These are phyloP conservation scores for Pholiota conissans DNA, from an alignment of 768 basidiomycete genomes.

Conservation along the genomic window DNA sequence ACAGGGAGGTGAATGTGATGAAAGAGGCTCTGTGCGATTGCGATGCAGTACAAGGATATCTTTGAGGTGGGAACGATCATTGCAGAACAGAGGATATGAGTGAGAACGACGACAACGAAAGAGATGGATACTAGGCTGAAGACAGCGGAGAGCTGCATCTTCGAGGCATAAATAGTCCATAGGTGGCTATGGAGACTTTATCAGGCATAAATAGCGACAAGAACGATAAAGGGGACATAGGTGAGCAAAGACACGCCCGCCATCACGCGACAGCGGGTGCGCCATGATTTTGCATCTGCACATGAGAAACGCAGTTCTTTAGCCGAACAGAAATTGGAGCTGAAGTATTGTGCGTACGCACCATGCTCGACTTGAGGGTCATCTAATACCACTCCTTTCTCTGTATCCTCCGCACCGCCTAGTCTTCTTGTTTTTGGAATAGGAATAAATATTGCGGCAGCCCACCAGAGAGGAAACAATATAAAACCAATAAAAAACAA, in stretches of 20 bases:
- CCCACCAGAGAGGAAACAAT: conserved; percentile 69
- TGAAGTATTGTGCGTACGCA: too few species aligned
- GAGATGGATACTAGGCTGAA: not conserved
- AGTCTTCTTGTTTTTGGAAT: conserved; percentile 65
- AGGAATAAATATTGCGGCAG: conserved; percentile 41
- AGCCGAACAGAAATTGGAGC: too few species aligned
- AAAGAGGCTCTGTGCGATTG: not conserved
- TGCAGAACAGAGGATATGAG: not conserved
- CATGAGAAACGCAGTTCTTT: not conserved
- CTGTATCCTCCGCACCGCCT: conserved; percentile 46
- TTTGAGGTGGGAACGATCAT: not conserved
- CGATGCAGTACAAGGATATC: conserved; percentile 4
- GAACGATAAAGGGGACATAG: conserved; percentile 77
- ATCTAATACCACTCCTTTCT: conserved; percentile 73
- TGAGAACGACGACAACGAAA: not conserved
- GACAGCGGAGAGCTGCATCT: not conserved
- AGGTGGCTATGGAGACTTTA: conserved; percentile 15
- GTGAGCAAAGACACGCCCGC: conserved; percentile 65
- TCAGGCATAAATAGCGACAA: conserved; percentile 63
- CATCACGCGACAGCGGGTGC: conserved; percentile 75
- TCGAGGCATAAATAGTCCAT: conserved; percentile 13
- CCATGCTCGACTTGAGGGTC: conserved; percentile 81
- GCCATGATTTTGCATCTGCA: conserved; percentile 73
- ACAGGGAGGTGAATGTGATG: not conserved
- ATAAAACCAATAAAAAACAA: conserved; percentile 75